Conservation (phyloP, 129 eudicot genomes). For the Centrapalus pauciflorus region DNA sequence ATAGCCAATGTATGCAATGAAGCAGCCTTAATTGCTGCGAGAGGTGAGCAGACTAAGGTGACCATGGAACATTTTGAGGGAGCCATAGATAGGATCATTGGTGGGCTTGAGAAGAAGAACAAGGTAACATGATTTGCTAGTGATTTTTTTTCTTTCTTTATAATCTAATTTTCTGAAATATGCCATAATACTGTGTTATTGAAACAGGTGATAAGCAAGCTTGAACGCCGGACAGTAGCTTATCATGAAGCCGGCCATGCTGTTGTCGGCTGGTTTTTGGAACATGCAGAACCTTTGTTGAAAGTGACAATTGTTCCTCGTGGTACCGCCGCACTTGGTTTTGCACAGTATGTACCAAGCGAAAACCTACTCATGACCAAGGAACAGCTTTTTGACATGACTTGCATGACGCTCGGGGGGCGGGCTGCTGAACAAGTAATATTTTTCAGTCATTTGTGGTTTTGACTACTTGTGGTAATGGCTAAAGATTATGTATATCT, state of each 20-base stretch:
- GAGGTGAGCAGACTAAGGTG: slow-evolving; percentile 50
- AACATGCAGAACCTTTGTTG: slow-evolving; percentile 82
- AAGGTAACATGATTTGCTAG: slow-evolving; percentile 37
- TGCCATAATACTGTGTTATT: background rate
- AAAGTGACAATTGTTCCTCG: slow-evolving; percentile 98
- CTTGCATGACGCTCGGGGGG: slow-evolving; percentile 97
- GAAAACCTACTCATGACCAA: slow-evolving; percentile 91
- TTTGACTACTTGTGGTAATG: too few relatives aligned
- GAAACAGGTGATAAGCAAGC: slow-evolving; percentile 83
- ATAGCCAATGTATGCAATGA: slow-evolving; percentile 89
- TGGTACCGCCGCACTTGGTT: slow-evolving; percentile 94
- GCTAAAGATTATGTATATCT: background rate
- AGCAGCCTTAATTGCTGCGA: slow-evolving; percentile 92
- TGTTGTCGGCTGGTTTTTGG: slow-evolving; percentile 85
- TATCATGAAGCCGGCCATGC: slow-evolving; percentile 99
- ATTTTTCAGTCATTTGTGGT: background rate
- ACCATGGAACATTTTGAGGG: slow-evolving; percentile 81
- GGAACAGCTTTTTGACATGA: slow-evolving; percentile 93
- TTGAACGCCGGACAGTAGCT: slow-evolving; percentile 74
- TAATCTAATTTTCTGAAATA: background rate
- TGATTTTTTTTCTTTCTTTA: background rate
- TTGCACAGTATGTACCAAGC: slow-evolving; percentile 90
- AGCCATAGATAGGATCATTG: slow-evolving; percentile 87
- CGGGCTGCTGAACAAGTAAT: slow-evolving; percentile 96
- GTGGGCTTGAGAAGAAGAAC: slow-evolving; percentile 88